A percentile compares a stretch with the other conserved stretches of the same genome.
Conservation (phyloP, 2,329 filamentous ascomycete species). For the Epichloe glyceriae region DNA sequence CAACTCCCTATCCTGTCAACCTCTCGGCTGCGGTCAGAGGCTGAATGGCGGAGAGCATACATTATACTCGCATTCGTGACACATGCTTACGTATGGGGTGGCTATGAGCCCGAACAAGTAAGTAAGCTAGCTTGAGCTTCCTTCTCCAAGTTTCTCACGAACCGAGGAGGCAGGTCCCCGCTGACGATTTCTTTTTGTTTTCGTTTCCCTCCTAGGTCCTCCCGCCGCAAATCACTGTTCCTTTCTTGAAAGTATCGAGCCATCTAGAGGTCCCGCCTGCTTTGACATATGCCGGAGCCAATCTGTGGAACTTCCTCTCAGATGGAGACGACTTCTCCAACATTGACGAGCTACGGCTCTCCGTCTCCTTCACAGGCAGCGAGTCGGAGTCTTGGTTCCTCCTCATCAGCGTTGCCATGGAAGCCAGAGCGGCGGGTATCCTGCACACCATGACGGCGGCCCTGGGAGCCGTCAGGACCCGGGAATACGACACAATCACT, state of each 20-base stretch:
- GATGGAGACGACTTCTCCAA: conserved; percentile 39
- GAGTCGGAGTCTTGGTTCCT: conserved; percentile 93
- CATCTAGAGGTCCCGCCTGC: conserved; percentile 74
- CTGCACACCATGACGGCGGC: conserved; percentile 69
- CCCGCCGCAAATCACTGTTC: conserved; percentile 64
- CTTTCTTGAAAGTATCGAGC: conserved; percentile 57
- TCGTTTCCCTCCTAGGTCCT: conserved; percentile 32
- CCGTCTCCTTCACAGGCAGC: conserved; percentile 79
- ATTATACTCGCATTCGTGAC: conserved; percentile 65
- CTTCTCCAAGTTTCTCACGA: too few relatives aligned
- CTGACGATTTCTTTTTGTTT: background rate
- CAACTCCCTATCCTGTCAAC: conserved; percentile 58
- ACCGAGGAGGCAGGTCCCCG: too few relatives aligned
- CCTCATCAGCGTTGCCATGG: conserved; percentile 78
- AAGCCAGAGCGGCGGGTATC: conserved; percentile 62
- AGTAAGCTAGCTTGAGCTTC: conserved; percentile 6
- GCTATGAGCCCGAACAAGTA: conserved; percentile 60
- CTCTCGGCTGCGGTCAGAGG: conserved; percentile 44
- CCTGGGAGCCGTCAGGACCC: conserved; percentile 51
- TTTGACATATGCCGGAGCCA: conserved; percentile 77
- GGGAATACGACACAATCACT: conserved; percentile 48
- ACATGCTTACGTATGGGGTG: conserved; percentile 86
- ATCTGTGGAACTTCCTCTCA: conserved; percentile 72
- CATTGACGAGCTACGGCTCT: conserved; percentile 55
- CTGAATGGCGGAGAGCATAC: conserved; percentile 75